Percentiles rank a stretch among this genome's conserved stretches.
These are phyloP conservation scores for Anthracocystis walkeri DNA, from an alignment of 1,284 basidiomycete genomes.

Conservation along the genomic window DNA sequence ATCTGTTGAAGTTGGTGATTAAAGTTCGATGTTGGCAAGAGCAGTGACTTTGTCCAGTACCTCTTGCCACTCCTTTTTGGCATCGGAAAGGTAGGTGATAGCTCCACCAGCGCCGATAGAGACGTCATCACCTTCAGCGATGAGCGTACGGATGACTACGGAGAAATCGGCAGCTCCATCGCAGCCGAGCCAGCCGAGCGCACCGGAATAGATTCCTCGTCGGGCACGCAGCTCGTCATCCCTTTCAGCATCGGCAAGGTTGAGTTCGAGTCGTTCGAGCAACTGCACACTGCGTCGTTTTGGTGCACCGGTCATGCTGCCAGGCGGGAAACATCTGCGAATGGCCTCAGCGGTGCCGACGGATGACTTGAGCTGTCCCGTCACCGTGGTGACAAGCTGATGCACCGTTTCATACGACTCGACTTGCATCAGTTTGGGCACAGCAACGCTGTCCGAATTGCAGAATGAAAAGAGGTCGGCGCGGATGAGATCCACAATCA, in stretches of 20 bases:
- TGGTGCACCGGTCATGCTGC: constrained; percentile 97
- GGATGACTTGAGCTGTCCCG: constrained; percentile 71
- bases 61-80: constrained; percentile 91
- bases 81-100: constrained; percentile 90
- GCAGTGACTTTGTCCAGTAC: constrained; percentile 79
- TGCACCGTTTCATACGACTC: constrained; percentile 96
- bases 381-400: constrained; percentile 93
- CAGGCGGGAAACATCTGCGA: constrained; percentile 75
- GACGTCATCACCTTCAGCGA: constrained; percentile 76
- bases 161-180: constrained; percentile 91
- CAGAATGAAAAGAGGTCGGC: constrained; percentile 85
- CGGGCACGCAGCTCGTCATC: constrained; percentile 33
- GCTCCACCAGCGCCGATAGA: constrained; percentile 90
- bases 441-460: constrained; percentile 78
- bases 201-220: constrained; percentile 85
- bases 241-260: constrained; percentile 27
- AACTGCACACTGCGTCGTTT: constrained; percentile 94
- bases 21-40: constrained; percentile 34
- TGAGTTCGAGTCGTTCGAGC: constrained; percentile 80
- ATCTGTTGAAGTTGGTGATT: constrained; percentile 18
- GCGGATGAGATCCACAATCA: constrained; percentile 97
- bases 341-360: constrained; percentile 79
- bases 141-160: constrained; percentile 93
- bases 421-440: constrained; percentile 86
- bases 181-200: constrained; percentile 88